Base-by-base conservation (phyloP, 805 yeast species). In the Myxozyma kluyveri region DNA sequence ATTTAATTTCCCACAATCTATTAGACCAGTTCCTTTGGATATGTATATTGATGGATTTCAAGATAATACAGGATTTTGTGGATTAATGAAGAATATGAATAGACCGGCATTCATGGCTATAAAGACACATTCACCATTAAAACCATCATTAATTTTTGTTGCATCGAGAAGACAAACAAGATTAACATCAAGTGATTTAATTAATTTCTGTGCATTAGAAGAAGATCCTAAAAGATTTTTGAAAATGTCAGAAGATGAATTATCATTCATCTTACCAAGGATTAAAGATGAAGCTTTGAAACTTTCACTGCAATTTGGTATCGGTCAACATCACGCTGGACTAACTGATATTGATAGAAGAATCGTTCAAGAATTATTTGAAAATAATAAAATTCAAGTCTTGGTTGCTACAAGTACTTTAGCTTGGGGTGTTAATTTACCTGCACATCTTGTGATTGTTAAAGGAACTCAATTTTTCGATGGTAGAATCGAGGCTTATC, bases 61-160 rank as follows among this genome's bases (percentile, higher is more conserved):
- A 0, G 93, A 86, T 58, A 83, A 84, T 57, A 74, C 84, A 55
- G 89, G 88, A 1, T 86, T 86, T 64, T 82, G 89, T 61, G 88
- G 91, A 1, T 72, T 87, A 63, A 86, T 86, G 96, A 87, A 82
- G 72, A 47, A 43, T 21, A 87, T 80, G 93, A 88, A 83, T 74
- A 88, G 77, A 63, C 96, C 97, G 0, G 91, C 95, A 0, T 89
- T 86, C 63, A 80, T 84, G 84, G 96, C 96, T 0, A 89, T 89
- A 57, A 87, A 88, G 64, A 88, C 87, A 57, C 96, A 90, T 66
- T 86, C 96, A 0, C 95, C 96, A 1, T 72, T 72, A 18, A 83
- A 89, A 65, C 96, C 96, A 0, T 91, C 84, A 9, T 74, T 86
- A 60, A 82, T 86, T n/a, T 86, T 86, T 63, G 95, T 86, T 33